phyloP scores from a whole-genome alignment of 495 filamentous ascomycete genomes.

The Extremus antarcticus region DNA sequence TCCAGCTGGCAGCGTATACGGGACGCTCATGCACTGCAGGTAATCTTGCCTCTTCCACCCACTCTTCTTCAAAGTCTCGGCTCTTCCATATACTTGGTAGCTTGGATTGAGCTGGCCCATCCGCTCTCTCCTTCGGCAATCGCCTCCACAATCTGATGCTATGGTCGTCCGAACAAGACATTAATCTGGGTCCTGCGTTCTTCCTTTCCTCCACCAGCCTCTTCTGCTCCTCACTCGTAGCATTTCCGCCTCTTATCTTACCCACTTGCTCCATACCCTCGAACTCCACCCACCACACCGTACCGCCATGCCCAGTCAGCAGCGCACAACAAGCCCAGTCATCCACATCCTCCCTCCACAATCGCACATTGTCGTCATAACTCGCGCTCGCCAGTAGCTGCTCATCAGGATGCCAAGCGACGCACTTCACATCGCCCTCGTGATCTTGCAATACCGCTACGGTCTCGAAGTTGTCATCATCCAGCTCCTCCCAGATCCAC shows the following conservation, averaged over 20 bases:
- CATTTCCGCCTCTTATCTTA: constrained; percentile 23
- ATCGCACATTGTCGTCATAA: constrained; percentile 82
- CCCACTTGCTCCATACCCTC: constrained; percentile 41
- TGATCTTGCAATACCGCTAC: constrained; percentile 90
- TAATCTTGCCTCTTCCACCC: constrained; percentile 60
- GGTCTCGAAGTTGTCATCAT: constrained; percentile 91
- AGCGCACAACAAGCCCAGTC: constrained; percentile 90
- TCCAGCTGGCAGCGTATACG: constrained; percentile 76
- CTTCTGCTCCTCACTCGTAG: constrained; percentile 31
- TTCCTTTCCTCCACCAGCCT: constrained; percentile 29
- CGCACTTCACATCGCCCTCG: constrained; percentile 85
- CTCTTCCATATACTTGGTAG: constrained; percentile 76
- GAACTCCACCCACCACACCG: constrained; percentile 84
- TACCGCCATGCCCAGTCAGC: constrained; percentile 62
- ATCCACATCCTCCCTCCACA: constrained; percentile 83
- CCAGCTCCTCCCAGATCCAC: constrained; percentile 98
- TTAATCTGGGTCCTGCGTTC: constrained; percentile 51
- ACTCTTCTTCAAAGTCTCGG: constrained; percentile 61
- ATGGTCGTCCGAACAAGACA: constrained; percentile 69
- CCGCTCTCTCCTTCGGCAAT: constrained; percentile 42
- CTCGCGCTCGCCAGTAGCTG: constrained; percentile 71
- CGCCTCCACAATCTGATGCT: constrained; percentile 70
- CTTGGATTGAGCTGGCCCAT: constrained; percentile 28
- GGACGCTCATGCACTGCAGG: constrained; percentile 67
- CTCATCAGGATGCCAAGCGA: constrained; percentile 77